Percentiles rank a stretch among this genome's conserved stretches.
phyloP scores from a whole-genome alignment of 306 rosid species.

The Senna siamea region DNA sequence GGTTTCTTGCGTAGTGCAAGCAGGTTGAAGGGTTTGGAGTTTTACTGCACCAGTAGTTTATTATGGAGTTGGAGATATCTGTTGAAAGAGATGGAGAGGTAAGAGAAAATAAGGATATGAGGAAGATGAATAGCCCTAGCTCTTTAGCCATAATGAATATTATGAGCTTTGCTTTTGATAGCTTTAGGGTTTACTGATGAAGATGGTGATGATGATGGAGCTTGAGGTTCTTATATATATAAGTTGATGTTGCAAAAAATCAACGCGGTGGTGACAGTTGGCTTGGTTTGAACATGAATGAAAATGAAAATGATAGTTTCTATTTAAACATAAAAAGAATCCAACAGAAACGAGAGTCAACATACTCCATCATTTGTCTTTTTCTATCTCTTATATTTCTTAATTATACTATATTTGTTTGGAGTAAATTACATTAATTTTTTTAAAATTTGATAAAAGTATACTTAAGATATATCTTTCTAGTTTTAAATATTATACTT shows the following conservation, averaged over 20 bases:
- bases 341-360: neutral
- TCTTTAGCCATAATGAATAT: slow-evolving; percentile 45
- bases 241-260: neutral
- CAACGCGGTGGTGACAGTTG: slow-evolving; percentile 22
- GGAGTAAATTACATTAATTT: too few relatives aligned
- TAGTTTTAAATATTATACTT: too few relatives aligned
- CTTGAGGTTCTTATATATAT: too few relatives aligned
- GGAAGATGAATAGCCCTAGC: slow-evolving; percentile 17
- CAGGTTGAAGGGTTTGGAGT: slow-evolving; percentile 64
- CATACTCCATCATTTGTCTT: neutral
- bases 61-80: slow-evolving; percentile 7
- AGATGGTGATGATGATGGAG: too few relatives aligned
- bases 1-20: slow-evolving; percentile 32
- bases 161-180: too few relatives aligned
- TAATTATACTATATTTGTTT: neutral
- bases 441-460: too few relatives aligned
- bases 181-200: too few relatives aligned
- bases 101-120: slow-evolving; percentile 39
- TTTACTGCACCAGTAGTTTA: slow-evolving; percentile 55
- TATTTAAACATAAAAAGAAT: neutral
- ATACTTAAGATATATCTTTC: too few relatives aligned
- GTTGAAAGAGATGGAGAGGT: slow-evolving; percentile 32
- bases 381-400: too few relatives aligned
- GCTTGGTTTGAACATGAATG: slow-evolving; percentile 28
- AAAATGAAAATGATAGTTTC: slow-evolving; percentile 11